Base-by-base conservation (phyloP, 192 early-diverging fungal species). In the Mortierella antarctica region DNA sequence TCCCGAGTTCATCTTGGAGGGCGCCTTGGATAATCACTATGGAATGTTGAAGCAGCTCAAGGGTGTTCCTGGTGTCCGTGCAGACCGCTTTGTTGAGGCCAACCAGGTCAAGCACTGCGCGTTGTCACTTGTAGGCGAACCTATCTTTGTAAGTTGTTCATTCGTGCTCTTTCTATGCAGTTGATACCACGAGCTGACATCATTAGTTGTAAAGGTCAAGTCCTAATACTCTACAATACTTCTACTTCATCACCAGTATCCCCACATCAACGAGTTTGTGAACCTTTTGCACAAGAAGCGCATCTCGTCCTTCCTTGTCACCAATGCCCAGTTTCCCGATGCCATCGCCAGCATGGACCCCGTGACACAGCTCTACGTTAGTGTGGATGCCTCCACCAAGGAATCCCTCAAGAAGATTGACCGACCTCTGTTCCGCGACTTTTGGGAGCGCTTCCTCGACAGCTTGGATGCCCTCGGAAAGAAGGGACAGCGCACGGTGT, bases 291-390 rank as follows among this genome's bases (percentile, higher is more conserved):
- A 93, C 62, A 74, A 91, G 55, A 86, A 85, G 56, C 79, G 85
- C 39, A 90, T 93, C 51, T 92, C 91, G 0, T 90, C 91, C 0
- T 93, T 93, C 84, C 65, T 93, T 62, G 92, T 93, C 6, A 92
- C 91, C 20, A 93, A 93, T 65, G 91, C 91, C 23, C 92, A 93
- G 67, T 92, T 92, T 73, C 92, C 92, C 10, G 89, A 90, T n/a
- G 79, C 85, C 44, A 90, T 91, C 60, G 82, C 83, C 51, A 83
- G 77, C 18, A 74, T 89, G 86, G 84, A 86, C n/a, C 90, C 90
- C 9, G 86, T 92, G 11, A 93, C 92, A 5, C 92, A 93, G 69
- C 84, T 93, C 12, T 93, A 93, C 55, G 88, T 93, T 50, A 88
- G 86, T 79, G 88, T 93, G 6, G 92, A 93, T 79, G 92, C 91